Base-by-base conservation (phyloP, 805 yeast genomes). In the Metschnikowia vanudenii region DNA sequence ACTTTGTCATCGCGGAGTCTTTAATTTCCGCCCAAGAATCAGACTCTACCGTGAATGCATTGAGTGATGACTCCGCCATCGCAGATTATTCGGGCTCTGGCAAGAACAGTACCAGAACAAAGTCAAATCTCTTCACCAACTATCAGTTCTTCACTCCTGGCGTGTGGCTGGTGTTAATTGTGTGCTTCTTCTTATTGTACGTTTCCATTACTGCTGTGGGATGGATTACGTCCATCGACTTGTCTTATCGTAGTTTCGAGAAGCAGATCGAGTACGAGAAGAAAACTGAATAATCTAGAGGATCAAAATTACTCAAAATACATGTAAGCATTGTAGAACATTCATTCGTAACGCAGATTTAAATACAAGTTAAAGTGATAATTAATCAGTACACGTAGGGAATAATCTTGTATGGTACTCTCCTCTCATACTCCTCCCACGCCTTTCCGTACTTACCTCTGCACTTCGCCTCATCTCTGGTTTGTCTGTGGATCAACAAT, bases 391-490 rank as follows among this genome's bases (percentile, higher is more conserved):
- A 92, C 6, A 94, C 67, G 58, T 83, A 90, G 4, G 99, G 99
- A 52, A 94, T 77, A 51, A 94, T 90, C 63, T 89, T 85, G 65
- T 85, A 92, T 13, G 96, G 97, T 28, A 94, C 99, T 53, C 67
- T 61, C 48, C 64, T 72, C 68, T 87, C 88, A 65, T 94, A 94
- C 65, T 85, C 82, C 43, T 73, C 78, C 99, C 99, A 94, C 36
- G 82, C 77, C 52, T 84, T 75, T 13, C 95, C 95, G 59, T 94
- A 94, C 71, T 94, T 94, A 28, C 67, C 80, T 32, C 83, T 74
- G 64, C 99, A 94, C 65, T 94, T 91, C 41, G 84, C 85, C 60
- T 92, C 98, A 67, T 94, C 99, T 65, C 99, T 79, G 22, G 68
- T 69, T 65, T 92, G 97, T 63, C 99, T 82, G 64, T 94, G 98